Base-by-base conservation (phyloP, 2,329 filamentous ascomycete genomes). In the Trichoderma sp. region DNA sequence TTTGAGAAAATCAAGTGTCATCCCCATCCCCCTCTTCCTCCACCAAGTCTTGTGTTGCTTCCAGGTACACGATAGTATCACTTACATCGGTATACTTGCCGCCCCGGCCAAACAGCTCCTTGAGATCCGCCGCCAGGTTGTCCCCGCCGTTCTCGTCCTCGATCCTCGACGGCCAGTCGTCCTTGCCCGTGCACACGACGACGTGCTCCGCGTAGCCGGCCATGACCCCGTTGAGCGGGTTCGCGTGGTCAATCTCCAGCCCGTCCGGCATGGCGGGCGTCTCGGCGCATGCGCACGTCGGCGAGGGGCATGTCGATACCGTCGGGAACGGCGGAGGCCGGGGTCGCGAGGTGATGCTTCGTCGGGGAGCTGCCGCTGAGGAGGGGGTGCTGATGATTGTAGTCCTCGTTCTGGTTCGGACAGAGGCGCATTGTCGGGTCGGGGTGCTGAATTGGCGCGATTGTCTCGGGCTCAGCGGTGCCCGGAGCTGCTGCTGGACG, bases 91-190 rank as follows among this genome's bases (percentile, higher is more conserved):
- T 84, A 74, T 85, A 91, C 61, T 79, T 78, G 3, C 90, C 90
- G 3, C 87, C 86, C 7, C 88, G 81, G 3, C 88, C 89, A 68
- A 92, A 78, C 43, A 91, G 74, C 70, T 85, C 83, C 74, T 91
- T 94, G 66, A 97, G 75, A 63, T 91, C 88, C 44, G 89, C 87
- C 6, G 89, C 87, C 19, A 93, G 75, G 69, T 89, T 89, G 69
- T 87, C 83, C 17, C 80, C 85, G 72, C 77, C 83, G 70, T 89
- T 86, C 66, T 96, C 92, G 26, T 96, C 88, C 74, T 96, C 93
- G 68, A 97, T 96, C 65, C 86, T 85, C 72, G 90, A 93, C 30
- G 83, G 81, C 93, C 93, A 97, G 78, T 96, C 91, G 34, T 83
- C 79, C 67, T 87, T 86, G 5, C 92, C 93, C 0, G 93, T 96